These are phyloP conservation scores for Fusarium ramigenum DNA, from an alignment of 2,329 filamentous ascomycete genomes.

Conservation along the genomic window DNA sequence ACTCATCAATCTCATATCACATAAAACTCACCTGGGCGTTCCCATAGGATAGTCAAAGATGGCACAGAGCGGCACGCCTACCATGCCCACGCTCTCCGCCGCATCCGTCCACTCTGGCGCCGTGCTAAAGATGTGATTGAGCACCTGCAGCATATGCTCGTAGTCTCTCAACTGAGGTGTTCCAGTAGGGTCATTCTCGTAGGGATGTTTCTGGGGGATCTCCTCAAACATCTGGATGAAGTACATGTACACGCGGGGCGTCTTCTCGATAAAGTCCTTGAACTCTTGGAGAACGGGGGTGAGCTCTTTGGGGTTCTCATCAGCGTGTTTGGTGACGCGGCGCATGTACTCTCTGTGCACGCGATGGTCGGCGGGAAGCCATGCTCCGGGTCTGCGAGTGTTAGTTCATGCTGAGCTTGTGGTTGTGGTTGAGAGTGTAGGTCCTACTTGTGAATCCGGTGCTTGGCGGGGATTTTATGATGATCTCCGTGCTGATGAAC, in stretches of 20 bases:
- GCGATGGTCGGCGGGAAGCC: slow-evolving; percentile 71
- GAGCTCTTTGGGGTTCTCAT: slow-evolving; percentile 60
- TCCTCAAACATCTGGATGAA: slow-evolving; percentile 75
- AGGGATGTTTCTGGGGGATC: slow-evolving; percentile 68
- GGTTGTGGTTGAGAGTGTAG: not conserved
- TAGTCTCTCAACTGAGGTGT: slow-evolving; percentile 72
- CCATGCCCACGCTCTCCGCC: slow-evolving; percentile 60
- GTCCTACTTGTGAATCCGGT: slow-evolving; percentile 57
- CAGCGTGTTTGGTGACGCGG: slow-evolving; percentile 63
- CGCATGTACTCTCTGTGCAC: slow-evolving; percentile 71
- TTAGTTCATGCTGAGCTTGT: not conserved
- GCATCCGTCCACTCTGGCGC: slow-evolving; percentile 64
- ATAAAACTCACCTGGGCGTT: slow-evolving; percentile 55
- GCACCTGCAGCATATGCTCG: slow-evolving; percentile 70
- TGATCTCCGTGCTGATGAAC: slow-evolving; percentile 61
- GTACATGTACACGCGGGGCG: slow-evolving; percentile 72
- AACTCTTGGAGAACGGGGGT: slow-evolving; percentile 72
- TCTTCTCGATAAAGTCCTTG: slow-evolving; percentile 70
- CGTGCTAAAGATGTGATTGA: slow-evolving; percentile 67
- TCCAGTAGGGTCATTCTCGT: slow-evolving; percentile 69
- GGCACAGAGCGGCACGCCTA: slow-evolving; percentile 63
- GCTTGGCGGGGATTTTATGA: slow-evolving; percentile 60
- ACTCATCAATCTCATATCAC: not conserved
- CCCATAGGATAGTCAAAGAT: slow-evolving; percentile 67
- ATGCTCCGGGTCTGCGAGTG: slow-evolving; percentile 59